phyloP scores from a whole-genome alignment of 176 grass and related monocot species.

The Ensete glaucum region DNA sequence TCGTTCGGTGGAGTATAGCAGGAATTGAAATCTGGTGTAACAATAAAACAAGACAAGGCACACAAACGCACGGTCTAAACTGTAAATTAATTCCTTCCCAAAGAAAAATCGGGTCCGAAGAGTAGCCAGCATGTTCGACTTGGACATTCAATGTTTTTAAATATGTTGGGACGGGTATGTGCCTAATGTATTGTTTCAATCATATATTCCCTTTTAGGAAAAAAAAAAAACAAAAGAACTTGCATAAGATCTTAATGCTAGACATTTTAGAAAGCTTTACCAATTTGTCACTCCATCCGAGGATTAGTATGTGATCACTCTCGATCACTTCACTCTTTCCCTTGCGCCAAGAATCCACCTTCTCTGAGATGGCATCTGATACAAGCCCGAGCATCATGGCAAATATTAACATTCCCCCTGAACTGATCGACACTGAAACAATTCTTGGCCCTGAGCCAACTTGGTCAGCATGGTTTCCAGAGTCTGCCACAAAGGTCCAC shows the following conservation, averaged over 20 bases:
- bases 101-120: neutral
- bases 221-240: neutral
- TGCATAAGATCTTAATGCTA: neutral
- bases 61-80: too few species aligned
- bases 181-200: neutral
- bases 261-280: constrained; percentile 37
- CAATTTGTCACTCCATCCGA: constrained; percentile 98
- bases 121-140: constrained; percentile 3
- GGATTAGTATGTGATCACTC: constrained; percentile 88
- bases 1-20: neutral
- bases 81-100: too few species aligned
- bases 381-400: constrained; percentile 97
- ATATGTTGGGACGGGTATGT: neutral
- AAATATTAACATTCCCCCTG: constrained; percentile 95
- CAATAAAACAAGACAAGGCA: neutral
- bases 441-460: constrained; percentile 72
- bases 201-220: neutral
- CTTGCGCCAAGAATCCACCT: constrained; percentile 98
- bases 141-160: neutral
- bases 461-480: constrained; percentile 93
- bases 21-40: neutral
- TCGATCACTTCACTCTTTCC: constrained; percentile 98
- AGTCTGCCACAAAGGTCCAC: constrained; percentile 99
- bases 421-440: constrained; percentile 80
- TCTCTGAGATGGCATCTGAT: constrained; percentile 98